A percentile compares a stretch with the other conserved stretches of the same genome.
phyloP scores from a whole-genome alignment of 2,329 filamentous ascomycete species.

The Gyromitra esculenta region DNA sequence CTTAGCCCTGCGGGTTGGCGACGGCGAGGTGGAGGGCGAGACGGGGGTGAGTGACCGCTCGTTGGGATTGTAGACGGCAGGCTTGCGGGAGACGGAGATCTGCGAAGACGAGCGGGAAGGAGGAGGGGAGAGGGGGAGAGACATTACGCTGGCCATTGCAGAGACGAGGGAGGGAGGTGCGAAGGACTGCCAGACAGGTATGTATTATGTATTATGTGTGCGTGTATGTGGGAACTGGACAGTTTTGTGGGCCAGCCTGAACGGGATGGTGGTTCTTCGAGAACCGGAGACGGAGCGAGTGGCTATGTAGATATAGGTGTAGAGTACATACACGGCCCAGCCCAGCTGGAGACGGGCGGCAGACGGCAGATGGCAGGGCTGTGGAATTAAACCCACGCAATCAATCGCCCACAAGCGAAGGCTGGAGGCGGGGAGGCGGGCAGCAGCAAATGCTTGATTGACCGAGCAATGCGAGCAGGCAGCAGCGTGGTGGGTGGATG shows the following conservation, averaged over 20 bases:
- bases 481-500: neutral
- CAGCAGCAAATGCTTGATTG: neutral
- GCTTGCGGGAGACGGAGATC: constrained; percentile 32
- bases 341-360: neutral
- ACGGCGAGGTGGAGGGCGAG: constrained; percentile 21
- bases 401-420: constrained; percentile 5
- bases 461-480: neutral
- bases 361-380: neutral
- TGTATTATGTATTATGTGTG: neutral
- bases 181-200: neutral
- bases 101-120: constrained; percentile 51
- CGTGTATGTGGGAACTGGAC: no score
- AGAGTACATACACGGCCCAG: neutral
- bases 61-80: constrained; percentile 12
- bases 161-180: neutral
- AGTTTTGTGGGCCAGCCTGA: constrained; percentile 17
- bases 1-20: neutral
- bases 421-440: neutral
- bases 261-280: constrained; percentile 13
- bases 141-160: constrained; percentile 33
- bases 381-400: constrained; percentile 3
- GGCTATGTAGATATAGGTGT: neutral
- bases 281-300: constrained; percentile 5
- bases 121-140: constrained; percentile 49
- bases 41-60: constrained; percentile 1